Evolutionary conservation across 495 filamentous ascomycete species (phyloP), one percentile per base, ranked within the genome.

Genomic region (Sabuloglossum arenarium): DNA sequence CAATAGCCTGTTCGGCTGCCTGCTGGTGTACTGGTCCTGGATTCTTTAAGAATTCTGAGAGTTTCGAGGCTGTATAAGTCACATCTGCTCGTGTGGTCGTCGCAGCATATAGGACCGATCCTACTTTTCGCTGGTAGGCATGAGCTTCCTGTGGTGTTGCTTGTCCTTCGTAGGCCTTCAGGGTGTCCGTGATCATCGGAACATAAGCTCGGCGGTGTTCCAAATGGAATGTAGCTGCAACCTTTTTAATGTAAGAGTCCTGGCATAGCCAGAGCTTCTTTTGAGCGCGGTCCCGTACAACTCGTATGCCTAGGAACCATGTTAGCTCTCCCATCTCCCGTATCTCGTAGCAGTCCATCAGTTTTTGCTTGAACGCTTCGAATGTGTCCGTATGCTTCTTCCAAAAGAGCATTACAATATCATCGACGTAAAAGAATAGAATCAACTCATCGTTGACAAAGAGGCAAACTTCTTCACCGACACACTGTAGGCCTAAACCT

Each of bases 11-110:
- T 24, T 61, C 55, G 23, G 55, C 54, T 10, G 56, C 58, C 1
- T 58, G 29, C 19, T 34, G 34, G 32, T 67, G 62, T 14, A 54
- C 10, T 5, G 50, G 56, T 19, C 30, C 27, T 4, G 59, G 64
- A 58, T 68, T 68, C 8, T 42, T 51, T 0, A 63, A 50, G 53
- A 58, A 63, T 49, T 61, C n/a, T 25, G 64, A 53, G n/a, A 68
- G 30, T 10, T 56, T 53, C 0, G 49, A 34, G 25, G 45, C 60
- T 0, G 57, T 53, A 27, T 55, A 56, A 0, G 63, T 57, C 10
- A 61, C 53, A 52, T 67, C 64, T 28, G 61, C 45, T 11, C 60
- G 19, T 1, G 65, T 66, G 14, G 56, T 63, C 0, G 58, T 58
- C 6, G 63, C 56, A 12, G 61, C 46, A 59, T 63, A 68, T 25